These are phyloP conservation scores for Podospora pseudoanserina DNA, from an alignment of 495 filamentous ascomycete species.

Conservation along the genomic window DNA sequence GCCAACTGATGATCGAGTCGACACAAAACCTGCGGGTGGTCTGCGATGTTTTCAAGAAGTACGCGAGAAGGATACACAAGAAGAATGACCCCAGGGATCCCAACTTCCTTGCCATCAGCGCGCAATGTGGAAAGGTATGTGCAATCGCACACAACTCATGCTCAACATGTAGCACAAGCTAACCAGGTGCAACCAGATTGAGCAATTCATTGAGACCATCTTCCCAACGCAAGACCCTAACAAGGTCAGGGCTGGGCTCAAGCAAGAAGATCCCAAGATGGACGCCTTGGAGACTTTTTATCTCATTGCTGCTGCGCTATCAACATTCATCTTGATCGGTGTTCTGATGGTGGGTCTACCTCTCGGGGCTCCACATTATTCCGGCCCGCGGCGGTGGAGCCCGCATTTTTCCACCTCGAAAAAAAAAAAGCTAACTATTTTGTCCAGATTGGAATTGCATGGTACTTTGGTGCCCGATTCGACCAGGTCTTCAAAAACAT, in stretches of 20 bases:
- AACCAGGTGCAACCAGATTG: constrained; percentile 57
- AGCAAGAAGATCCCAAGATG: constrained; percentile 25
- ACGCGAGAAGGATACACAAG: constrained; percentile 77
- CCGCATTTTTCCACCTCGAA: neutral
- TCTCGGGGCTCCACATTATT: constrained; percentile 1
- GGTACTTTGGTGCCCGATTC: constrained; percentile 59
- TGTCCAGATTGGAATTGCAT: constrained; percentile 62
- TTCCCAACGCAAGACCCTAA: constrained; percentile 68
- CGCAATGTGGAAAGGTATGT: constrained; percentile 80
- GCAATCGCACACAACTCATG: neutral
- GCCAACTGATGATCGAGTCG: constrained; percentile 83
- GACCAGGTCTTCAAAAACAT: constrained; percentile 44
- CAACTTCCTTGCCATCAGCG: constrained; percentile 88
- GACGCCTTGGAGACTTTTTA: constrained; percentile 36
- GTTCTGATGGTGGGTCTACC: constrained; percentile 43
- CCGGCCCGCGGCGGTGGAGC: constrained; percentile 8
- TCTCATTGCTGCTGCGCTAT: constrained; percentile 33
- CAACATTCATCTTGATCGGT: constrained; percentile 37
- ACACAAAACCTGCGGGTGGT: constrained; percentile 81
- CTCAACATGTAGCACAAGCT: neutral
- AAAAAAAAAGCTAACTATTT: neutral
- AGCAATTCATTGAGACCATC: constrained; percentile 94
- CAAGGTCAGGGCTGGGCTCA: constrained; percentile 34
- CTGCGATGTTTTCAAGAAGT: constrained; percentile 73
- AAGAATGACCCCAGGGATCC: constrained; percentile 95